Base-by-base conservation (phyloP, 441 rosid species). In the Mallotus repandus region DNA sequence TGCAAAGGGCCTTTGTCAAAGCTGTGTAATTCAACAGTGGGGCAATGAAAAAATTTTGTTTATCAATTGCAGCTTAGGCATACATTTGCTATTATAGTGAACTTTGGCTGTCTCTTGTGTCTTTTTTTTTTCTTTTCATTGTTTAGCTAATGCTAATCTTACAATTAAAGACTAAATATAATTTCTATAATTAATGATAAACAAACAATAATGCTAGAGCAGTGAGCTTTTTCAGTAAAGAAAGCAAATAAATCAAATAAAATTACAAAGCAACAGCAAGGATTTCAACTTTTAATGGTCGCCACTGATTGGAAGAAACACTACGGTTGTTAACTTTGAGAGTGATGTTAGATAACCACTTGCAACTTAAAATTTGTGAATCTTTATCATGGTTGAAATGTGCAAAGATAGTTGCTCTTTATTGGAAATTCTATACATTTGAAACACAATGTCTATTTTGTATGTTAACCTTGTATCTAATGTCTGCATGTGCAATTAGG, bases 401-500 rank as follows among this genome's bases (percentile, higher is more conserved):
- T 43, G 46, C 46, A 43, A 8, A 43, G 46, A 43, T 4, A 8
- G 46, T 52, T 13, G 16, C 63, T 4, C 8, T 12, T 10, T 13
- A 22, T 22, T 10, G 5, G 53, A 29, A 14, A 43, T 43, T 0
- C 3, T 43, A 8, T 43, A 43, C 9, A 43, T 43, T 8, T 43
- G 46, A 43, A 43, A 43, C 9, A 5, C 9, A 43, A 43, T 66
- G 14, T 56, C 11, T 52, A 15, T 43, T 16, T 71, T 68, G 63
- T 41, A 43, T 38, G 21, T n/a, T 43, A 32, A 48, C 6, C 15
- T 25, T 60, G 19, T 15, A 41, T 21, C 16, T 19, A 10, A 41
- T 62, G 15, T 15, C 13, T 43, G 25, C 69, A 50, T 50, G 61
- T 74, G 18, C 53, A 62, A 50, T 54, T 83, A 96, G 99, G 86